Percentiles rank a stretch among this genome's conserved stretches.
Conservation (phyloP, 306 rosid genomes). For the Cucumis cinereus region DNA sequence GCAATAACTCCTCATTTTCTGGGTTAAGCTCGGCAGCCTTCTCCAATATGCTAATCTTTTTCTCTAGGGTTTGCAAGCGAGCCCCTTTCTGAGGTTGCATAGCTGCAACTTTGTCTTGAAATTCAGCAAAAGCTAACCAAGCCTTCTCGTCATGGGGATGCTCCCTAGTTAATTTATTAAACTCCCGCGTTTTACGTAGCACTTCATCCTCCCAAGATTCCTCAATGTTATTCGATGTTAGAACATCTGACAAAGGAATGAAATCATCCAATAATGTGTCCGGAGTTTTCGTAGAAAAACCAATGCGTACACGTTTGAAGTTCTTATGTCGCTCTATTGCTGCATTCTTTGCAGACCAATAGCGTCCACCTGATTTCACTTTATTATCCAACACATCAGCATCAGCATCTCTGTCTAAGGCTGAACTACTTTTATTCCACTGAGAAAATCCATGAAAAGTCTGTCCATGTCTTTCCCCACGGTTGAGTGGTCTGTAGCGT, state of each 20-base stretch:
- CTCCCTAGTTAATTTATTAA: constrained; percentile 77
- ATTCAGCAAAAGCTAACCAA: constrained; percentile 80
- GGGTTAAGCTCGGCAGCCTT: constrained; percentile 84
- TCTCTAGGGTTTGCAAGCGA: constrained; percentile 85
- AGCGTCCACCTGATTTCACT: constrained; percentile 66
- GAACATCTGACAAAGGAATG: constrained; percentile 47
- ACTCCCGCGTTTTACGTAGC: constrained; percentile 68
- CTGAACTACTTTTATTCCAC: constrained; percentile 30
- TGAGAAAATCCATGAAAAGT: constrained; percentile 26
- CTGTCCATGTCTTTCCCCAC: constrained; percentile 24
- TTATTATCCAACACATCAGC: constrained; percentile 55
- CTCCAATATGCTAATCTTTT: constrained; percentile 91
- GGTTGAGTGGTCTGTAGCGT: constrained; percentile 46
- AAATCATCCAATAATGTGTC: constrained; percentile 37
- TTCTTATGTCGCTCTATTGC: constrained; percentile 76
- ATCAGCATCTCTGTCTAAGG: constrained; percentile 62
- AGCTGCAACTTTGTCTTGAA: constrained; percentile 72
- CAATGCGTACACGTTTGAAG: constrained; percentile 56
- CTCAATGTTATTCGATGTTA: constrained; percentile 40
- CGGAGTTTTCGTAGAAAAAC: constrained; percentile 29
- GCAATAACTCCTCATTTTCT: constrained; percentile 64
- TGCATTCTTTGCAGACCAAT: constrained; percentile 80
- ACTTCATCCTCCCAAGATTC: constrained; percentile 97
- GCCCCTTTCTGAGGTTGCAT: constrained; percentile 95
- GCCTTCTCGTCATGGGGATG: constrained; percentile 64